phyloP scores from a whole-genome alignment of 176 grass and related monocot species.

The Poa annua region DNA sequence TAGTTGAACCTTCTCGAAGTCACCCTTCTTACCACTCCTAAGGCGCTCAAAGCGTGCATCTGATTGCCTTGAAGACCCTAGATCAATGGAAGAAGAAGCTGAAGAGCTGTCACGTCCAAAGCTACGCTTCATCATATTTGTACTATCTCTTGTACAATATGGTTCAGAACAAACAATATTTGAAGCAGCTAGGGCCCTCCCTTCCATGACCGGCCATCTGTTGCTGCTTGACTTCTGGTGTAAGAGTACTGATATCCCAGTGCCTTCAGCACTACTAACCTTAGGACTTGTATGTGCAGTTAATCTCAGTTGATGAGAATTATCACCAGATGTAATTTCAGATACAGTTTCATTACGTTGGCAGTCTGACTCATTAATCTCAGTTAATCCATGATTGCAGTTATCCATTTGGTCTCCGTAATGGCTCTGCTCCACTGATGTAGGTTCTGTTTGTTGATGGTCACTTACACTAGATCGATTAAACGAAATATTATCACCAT shows the following conservation, averaged over 20 bases:
- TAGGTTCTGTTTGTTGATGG: conserved; percentile 35
- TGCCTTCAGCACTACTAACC: conserved; percentile 54
- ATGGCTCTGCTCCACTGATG: conserved; percentile 17
- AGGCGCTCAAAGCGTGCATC: conserved; percentile 50
- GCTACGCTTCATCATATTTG: conserved; percentile 70
- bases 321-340: conserved; percentile 38
- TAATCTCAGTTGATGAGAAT: conserved; percentile 52
- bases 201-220: conserved; percentile 67
- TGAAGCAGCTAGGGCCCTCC: conserved; percentile 51
- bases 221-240: conserved; percentile 66
- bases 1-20: conserved; percentile 52
- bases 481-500: conserved; percentile 15
- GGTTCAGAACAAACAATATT: conserved; percentile 72
- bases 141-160: conserved; percentile 70
- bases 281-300: conserved; percentile 25
- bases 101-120: conserved; percentile 71
- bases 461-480: conserved; percentile 27
- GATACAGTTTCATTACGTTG: conserved; percentile 33
- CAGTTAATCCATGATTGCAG: conserved; percentile 18
- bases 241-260: conserved; percentile 76
- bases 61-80: conserved; percentile 72
- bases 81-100: conserved; percentile 79
- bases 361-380: background rate
- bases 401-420: conserved; percentile 41
- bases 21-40: conserved; percentile 56